Percentiles rank a stretch among this genome's conserved stretches.
phyloP scores from a whole-genome alignment of 1,284 basidiomycete species.

The Flammula alnicola region DNA sequence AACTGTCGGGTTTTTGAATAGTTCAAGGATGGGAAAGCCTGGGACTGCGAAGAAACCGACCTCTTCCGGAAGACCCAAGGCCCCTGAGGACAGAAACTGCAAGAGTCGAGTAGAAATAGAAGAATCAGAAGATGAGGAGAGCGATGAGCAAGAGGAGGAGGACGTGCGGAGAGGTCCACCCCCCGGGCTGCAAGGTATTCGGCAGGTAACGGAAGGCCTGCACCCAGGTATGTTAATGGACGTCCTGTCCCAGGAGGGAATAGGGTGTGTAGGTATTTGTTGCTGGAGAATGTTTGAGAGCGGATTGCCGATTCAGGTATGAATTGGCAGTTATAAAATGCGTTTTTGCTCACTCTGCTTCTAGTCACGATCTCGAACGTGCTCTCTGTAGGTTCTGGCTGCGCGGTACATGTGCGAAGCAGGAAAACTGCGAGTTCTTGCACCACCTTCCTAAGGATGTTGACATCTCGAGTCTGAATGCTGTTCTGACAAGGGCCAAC shows the following conservation, averaged over 20 bases:
- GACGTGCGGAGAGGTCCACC: too few species aligned
- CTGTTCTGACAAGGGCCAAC: slow-evolving; percentile 73
- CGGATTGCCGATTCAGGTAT: slow-evolving; percentile 97
- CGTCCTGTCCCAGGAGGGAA: slow-evolving; percentile 64
- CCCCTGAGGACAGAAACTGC: too few species aligned
- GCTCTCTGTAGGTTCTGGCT: slow-evolving; percentile 98
- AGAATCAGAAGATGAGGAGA: too few species aligned
- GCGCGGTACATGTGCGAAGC: slow-evolving; percentile 93
- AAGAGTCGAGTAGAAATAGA: too few species aligned
- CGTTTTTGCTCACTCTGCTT: slow-evolving; percentile 15
- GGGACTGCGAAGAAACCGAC: too few species aligned
- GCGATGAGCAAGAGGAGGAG: too few species aligned
- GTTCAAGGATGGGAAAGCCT: too few species aligned
- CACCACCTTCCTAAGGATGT: slow-evolving; percentile 87
- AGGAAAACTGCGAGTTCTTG: slow-evolving; percentile 89
- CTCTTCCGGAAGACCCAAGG: too few species aligned
- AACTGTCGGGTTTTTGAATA: too few species aligned
- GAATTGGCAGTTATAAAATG: slow-evolving; percentile 24
- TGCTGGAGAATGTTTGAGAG: slow-evolving; percentile 92
- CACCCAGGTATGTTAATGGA: slow-evolving; percentile 61
- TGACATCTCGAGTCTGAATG: slow-evolving; percentile 67
- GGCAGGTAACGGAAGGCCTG: slow-evolving; percentile 48
- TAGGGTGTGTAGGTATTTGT: slow-evolving; percentile 96
- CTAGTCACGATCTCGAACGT: slow-evolving; percentile 87
- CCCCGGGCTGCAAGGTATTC: too few species aligned